Percentiles rank a stretch among this genome's conserved stretches.
These are phyloP conservation scores for Lactifluus pinguis DNA, from an alignment of 768 basidiomycete genomes.

Conservation along the genomic window DNA sequence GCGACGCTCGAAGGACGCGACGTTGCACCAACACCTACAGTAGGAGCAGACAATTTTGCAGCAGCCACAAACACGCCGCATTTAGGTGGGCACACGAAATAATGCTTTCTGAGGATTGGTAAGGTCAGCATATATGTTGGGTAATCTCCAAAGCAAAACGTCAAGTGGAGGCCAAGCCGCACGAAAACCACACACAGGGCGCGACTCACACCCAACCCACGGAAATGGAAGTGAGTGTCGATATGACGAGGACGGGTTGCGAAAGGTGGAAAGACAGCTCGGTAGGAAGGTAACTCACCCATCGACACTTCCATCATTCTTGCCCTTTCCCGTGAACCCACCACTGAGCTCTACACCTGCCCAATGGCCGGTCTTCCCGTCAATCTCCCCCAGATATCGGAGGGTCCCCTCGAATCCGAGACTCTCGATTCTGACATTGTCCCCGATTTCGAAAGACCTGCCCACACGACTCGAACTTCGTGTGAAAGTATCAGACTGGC, in stretches of 20 bases:
- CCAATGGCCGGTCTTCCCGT: constrained; percentile 85
- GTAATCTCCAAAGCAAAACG: neutral
- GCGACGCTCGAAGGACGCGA: constrained; percentile 71
- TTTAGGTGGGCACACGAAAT: constrained; percentile 76
- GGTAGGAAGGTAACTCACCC: constrained; percentile 49
- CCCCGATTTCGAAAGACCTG: constrained; percentile 57
- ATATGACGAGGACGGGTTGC: neutral
- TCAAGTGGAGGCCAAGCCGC: neutral
- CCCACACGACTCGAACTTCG: constrained; percentile 39
- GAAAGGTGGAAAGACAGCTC: constrained; percentile 9
- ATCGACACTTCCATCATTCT: constrained; percentile 85
- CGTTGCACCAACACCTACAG: constrained; percentile 44
- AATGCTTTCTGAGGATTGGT: constrained; percentile 27
- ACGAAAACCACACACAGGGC: neutral
- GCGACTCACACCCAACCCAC: neutral
- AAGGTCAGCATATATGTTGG: neutral
- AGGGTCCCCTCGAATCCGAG: constrained; percentile 82
- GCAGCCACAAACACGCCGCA: constrained; percentile 90
- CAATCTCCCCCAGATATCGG: constrained; percentile 74
- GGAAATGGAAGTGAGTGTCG: neutral
- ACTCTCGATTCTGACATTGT: constrained; percentile 79
- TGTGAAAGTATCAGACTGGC: constrained; percentile 51
- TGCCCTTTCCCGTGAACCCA: constrained; percentile 84
- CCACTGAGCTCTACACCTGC: constrained; percentile 87
- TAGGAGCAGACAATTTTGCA: constrained; percentile 72